Percentiles rank a stretch among this genome's conserved stretches.
Conservation (phyloP, 2,329 filamentous ascomycete species). For the Periconia digitata region DNA sequence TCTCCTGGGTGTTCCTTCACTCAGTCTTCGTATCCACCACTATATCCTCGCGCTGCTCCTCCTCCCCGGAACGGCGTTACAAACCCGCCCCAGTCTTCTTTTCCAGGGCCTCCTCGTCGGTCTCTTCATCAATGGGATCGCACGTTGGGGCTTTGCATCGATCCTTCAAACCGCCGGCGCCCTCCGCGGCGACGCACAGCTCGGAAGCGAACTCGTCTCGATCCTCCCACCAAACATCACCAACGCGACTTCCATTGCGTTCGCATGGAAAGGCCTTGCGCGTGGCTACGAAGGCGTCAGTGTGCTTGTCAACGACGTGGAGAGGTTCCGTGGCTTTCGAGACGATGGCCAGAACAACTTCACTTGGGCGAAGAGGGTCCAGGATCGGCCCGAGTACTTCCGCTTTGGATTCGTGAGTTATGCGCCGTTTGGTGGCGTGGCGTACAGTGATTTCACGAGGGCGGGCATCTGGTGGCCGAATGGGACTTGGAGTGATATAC, state of each 20-base stretch:
- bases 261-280: constrained; percentile 47
- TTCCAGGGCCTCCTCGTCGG: constrained; percentile 90
- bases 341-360: constrained; percentile 58
- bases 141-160: constrained; percentile 88
- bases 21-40: constrained; percentile 88
- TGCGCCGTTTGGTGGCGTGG: constrained; percentile 28
- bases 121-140: constrained; percentile 90
- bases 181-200: constrained; percentile 58
- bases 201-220: constrained; percentile 56
- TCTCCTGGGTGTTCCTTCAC: constrained; percentile 70
- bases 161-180: constrained; percentile 78
- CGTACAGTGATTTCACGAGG: constrained; percentile 37
- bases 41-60: constrained; percentile 90
- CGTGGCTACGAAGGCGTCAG: constrained; percentile 71
- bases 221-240: constrained; percentile 41
- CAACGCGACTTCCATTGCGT: constrained; percentile 50
- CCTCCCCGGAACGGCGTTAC: constrained; percentile 83
- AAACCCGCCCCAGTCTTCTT: constrained; percentile 80
- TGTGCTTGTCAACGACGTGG: constrained; percentile 82
- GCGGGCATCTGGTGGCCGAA: constrained; percentile 36
- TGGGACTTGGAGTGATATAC: constrained; percentile 33
- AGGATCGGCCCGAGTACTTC: constrained; percentile 34
- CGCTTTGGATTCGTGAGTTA: constrained; percentile 39
- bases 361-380: constrained; percentile 58
- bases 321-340: constrained; percentile 70